A percentile compares a stretch with the other conserved stretches of the same genome.
Evolutionary conservation across 768 basidiomycete genomes (phyloP).

Genomic region (Crucibulum laeve): DNA sequence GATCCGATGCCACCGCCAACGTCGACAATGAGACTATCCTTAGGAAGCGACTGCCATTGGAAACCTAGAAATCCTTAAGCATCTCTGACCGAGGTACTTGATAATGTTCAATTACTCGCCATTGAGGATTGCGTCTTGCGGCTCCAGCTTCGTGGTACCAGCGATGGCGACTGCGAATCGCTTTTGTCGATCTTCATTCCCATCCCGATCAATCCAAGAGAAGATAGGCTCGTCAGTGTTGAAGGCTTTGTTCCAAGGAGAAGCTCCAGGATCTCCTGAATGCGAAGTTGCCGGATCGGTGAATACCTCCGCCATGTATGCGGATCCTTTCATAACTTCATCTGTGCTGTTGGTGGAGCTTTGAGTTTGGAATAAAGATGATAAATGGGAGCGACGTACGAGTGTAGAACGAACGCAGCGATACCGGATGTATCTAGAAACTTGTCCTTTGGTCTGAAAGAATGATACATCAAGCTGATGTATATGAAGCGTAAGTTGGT

Average conservation of each 20-base stretch:
- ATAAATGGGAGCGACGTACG: not conserved
- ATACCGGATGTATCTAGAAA: not conserved
- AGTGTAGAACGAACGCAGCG: conserved; percentile 1
- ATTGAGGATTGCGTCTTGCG: conserved; percentile 13
- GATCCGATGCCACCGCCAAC: not conserved
- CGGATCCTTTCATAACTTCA: conserved; percentile 23
- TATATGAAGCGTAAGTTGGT: not conserved
- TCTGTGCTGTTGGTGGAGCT: conserved; percentile 16
- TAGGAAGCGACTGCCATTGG: not conserved
- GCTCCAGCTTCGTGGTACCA: conserved; percentile 15
- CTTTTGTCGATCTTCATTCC: conserved; percentile 12
- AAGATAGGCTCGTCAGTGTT: conserved; percentile 19
- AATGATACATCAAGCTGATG: not conserved
- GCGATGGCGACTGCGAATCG: conserved; percentile 30
- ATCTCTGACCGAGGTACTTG: not conserved
- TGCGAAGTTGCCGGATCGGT: conserved; percentile 18
- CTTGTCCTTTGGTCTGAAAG: not conserved
- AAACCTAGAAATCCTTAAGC: not conserved
- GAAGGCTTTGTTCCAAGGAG: conserved; percentile 20
- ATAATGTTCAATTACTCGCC: conserved; percentile 6
- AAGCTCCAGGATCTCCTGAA: conserved; percentile 17
- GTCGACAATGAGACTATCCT: not conserved
- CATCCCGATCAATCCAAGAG: conserved; percentile 16
- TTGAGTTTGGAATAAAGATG: not conserved
- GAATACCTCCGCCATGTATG: conserved; percentile 26